phyloP scores from a whole-genome alignment of 1,139 yeast genomes.

The Meyerozyma sp. region DNA sequence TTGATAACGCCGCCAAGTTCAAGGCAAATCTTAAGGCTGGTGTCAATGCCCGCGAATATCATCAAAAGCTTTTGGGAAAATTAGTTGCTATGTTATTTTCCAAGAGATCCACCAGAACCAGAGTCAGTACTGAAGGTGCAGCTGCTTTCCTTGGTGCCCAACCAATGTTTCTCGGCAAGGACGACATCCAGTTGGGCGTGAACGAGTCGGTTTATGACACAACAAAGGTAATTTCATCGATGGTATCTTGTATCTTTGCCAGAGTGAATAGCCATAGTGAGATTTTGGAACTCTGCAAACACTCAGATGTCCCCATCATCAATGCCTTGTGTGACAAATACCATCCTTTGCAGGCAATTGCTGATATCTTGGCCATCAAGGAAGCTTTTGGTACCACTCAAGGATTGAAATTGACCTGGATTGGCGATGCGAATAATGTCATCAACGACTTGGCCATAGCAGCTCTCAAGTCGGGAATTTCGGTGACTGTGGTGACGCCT shows the following conservation, averaged over 20 bases:
- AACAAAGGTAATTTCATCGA: conserved; percentile 81
- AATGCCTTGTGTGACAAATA: conserved; percentile 88
- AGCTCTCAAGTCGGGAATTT: conserved; percentile 77
- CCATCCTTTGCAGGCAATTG: conserved; percentile 93
- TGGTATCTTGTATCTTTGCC: conserved; percentile 96
- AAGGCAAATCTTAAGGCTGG: conserved; percentile 54
- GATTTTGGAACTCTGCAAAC: conserved; percentile 66
- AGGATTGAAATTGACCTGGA: conserved; percentile 85
- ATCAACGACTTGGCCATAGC: conserved; percentile 93
- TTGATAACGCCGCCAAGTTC: conserved; percentile 60
- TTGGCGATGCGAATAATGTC: conserved; percentile 95
- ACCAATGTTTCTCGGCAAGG: conserved; percentile 94
- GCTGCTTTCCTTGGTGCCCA: conserved; percentile 90
- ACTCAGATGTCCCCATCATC: conserved; percentile 84
- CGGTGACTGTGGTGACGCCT: conserved; percentile 83
- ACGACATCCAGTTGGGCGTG: conserved; percentile 93
- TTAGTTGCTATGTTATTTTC: conserved; percentile 78
- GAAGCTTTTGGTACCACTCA: conserved; percentile 60
- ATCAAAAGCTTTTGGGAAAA: conserved; percentile 66
- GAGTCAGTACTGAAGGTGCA: conserved; percentile 94
- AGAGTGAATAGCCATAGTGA: conserved; percentile 84
- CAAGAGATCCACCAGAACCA: conserved; percentile 91
- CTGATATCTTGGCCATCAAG: conserved; percentile 81
- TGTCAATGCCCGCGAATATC: conserved; percentile 40
- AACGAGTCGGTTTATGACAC: conserved; percentile 89